Evolutionary conservation across 2,329 filamentous ascomycete genomes (phyloP).

Genomic region (Capronia americana): DNA sequence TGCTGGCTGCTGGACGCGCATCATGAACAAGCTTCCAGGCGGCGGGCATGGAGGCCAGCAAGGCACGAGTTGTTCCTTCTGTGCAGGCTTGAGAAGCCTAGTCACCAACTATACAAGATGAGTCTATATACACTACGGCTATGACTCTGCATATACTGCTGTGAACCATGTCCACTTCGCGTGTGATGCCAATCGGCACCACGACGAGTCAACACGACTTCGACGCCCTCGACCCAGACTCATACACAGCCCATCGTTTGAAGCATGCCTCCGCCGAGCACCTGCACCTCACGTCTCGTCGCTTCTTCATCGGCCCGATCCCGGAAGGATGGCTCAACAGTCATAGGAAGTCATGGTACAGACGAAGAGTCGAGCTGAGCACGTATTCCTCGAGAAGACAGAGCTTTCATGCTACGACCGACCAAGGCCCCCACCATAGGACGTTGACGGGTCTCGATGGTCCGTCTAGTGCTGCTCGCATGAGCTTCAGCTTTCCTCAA

Average conservation of each 20-base stretch:
- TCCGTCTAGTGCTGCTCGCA: constrained; percentile 41
- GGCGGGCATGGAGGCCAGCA: background rate
- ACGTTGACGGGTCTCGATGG: constrained; percentile 43
- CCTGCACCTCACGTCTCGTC: constrained; percentile 65
- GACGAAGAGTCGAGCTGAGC: constrained; percentile 50
- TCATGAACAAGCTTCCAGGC: background rate
- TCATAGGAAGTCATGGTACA: constrained; percentile 69
- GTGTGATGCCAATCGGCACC: constrained; percentile 31
- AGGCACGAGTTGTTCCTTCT: constrained; percentile 6
- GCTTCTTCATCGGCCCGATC: constrained; percentile 70
- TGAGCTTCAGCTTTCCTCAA: constrained; percentile 45
- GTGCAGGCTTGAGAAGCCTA: background rate
- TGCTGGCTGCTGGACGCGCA: background rate
- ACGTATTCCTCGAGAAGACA: constrained; percentile 56
- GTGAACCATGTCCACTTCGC: constrained; percentile 26
- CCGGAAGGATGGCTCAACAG: constrained; percentile 69
- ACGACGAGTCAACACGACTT: constrained; percentile 25
- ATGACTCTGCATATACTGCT: background rate
- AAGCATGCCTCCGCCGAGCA: constrained; percentile 68
- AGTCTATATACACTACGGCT: background rate
- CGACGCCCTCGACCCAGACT: constrained; percentile 54
- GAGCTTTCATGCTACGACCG: constrained; percentile 60
- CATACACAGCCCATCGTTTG: constrained; percentile 62
- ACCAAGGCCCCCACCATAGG: constrained; percentile 51
- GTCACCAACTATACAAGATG: background rate